Percentiles rank a stretch among this genome's conserved stretches.
Conservation (phyloP, 2,329 filamentous ascomycete genomes). For the Pyrenochaeta sp. region DNA sequence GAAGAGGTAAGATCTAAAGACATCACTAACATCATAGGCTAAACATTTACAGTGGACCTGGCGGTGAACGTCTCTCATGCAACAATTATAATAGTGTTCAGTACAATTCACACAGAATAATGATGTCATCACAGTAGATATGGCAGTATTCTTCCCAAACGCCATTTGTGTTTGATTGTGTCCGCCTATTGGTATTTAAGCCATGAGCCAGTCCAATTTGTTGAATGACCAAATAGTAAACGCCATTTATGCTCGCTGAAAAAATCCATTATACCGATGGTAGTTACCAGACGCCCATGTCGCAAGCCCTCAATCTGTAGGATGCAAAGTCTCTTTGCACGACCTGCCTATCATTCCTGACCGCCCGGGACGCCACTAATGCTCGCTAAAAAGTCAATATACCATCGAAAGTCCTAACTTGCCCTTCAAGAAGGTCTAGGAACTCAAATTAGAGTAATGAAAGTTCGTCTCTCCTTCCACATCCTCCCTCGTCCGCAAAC, state of each 20-base stretch:
- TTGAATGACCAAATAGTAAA: constrained; percentile 5
- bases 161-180: constrained; percentile 5
- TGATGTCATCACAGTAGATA: not conserved
- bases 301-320: too few relatives aligned
- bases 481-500: not conserved
- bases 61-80: too few relatives aligned
- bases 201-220: constrained; percentile 5
- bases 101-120: not conserved
- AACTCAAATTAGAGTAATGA: not conserved
- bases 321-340: too few relatives aligned
- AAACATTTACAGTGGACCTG: too few relatives aligned
- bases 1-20: too few relatives aligned
- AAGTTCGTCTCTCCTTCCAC: not conserved
- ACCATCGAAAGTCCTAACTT: not conserved
- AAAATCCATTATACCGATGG: not conserved
- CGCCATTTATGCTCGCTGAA: constrained; percentile 20
- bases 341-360: too few relatives aligned
- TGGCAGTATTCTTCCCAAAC: constrained; percentile 4
- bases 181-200: constrained; percentile 18
- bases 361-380: too few relatives aligned
- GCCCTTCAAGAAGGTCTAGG: not conserved
- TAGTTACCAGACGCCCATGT: too few relatives aligned
- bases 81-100: not conserved
- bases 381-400: not conserved
- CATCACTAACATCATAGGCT: not conserved